Evolutionary conservation across 2,329 filamentous ascomycete genomes (phyloP), one percentile per base, ranked within the genome.

Genomic region (Knufia petricola): DNA sequence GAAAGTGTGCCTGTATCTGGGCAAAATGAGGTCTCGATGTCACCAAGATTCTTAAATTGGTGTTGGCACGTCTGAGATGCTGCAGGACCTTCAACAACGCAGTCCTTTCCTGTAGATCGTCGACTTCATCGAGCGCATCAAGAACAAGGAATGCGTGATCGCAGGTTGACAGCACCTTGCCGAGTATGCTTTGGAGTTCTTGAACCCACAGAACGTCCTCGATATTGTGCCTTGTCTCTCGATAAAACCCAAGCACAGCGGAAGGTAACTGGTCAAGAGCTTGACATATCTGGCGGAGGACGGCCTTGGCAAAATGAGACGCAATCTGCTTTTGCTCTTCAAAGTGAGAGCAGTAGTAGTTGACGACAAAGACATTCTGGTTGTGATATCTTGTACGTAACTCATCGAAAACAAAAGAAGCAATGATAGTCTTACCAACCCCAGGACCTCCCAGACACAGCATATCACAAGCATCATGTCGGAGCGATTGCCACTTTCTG

Each of bases 291-390:
- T 64, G 62, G 24, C 59, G 54, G 4, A 61, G 51, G 13, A 64
- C 41, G 23, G 54, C 55, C 32, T 56, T 52, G 21, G 58, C 49
- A 10, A 62, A 50, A 8, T 55, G 50, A 8, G 50, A 43, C 1
- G 54, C 46, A 21, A 47, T 52, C 34, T 61, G 60, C 13, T 51
- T 41, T 15, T 58, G 50, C 21, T 56, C 56, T 30, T 64, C 61
- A 17, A 55, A 58, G 48, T 61, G 60, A 51, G 63, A 61, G 47
- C 59, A 63, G 50, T 64, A 64, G 31, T 59, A 58, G 47, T 55
- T 59, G 8, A 55, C 55, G n/a, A 64, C 51, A 19, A 51, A 48
- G 26, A 51, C 44, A 15, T 54, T 49, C 17, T 50, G 37, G 9
- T 45, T 50, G 31, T 46, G 44, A 26, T 48, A 44, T 19, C 17